phyloP scores from a whole-genome alignment of 805 yeast species.

The Sugiyamaella smithiae region DNA sequence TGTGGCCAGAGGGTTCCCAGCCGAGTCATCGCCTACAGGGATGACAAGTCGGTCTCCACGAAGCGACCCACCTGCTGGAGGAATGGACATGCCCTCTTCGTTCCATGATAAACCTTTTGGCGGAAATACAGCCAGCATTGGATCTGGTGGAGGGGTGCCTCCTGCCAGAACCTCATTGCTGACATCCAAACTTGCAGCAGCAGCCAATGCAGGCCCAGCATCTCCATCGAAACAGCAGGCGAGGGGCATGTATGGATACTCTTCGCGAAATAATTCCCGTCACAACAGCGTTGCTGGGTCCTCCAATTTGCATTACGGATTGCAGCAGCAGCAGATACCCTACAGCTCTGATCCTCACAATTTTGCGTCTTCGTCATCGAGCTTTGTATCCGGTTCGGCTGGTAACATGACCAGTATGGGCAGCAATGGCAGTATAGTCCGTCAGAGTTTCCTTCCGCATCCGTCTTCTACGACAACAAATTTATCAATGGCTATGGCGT shows the following conservation, averaged over 20 bases:
- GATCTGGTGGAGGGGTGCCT: background rate
- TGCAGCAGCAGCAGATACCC: constrained; percentile 24
- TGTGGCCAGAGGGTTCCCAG: constrained; percentile 9
- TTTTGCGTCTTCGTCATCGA: constrained; percentile 12
- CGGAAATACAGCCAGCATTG: background rate
- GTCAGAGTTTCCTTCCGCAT: constrained; percentile 37
- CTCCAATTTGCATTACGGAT: background rate
- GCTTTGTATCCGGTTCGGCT: background rate
- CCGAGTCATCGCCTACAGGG: constrained; percentile 4
- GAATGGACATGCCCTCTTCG: background rate
- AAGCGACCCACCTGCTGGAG: constrained; percentile 1
- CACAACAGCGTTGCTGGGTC: constrained; percentile 9
- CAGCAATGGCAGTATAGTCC: background rate
- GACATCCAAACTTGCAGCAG: constrained; percentile 35
- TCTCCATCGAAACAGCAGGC: constrained; percentile 8
- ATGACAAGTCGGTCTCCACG: background rate
- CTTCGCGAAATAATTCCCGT: constrained; percentile 15
- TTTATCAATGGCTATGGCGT: constrained; percentile 20
- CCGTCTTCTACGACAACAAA: constrained; percentile 33
- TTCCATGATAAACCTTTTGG: background rate
- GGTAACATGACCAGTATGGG: background rate
- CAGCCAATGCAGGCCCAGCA: constrained; percentile 12
- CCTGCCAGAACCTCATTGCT: constrained; percentile 29
- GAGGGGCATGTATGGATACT: constrained; percentile 12
- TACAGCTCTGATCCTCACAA: constrained; percentile 34